phyloP scores from a whole-genome alignment of 2,329 filamentous ascomycete genomes.

The Neonectria sp. region DNA sequence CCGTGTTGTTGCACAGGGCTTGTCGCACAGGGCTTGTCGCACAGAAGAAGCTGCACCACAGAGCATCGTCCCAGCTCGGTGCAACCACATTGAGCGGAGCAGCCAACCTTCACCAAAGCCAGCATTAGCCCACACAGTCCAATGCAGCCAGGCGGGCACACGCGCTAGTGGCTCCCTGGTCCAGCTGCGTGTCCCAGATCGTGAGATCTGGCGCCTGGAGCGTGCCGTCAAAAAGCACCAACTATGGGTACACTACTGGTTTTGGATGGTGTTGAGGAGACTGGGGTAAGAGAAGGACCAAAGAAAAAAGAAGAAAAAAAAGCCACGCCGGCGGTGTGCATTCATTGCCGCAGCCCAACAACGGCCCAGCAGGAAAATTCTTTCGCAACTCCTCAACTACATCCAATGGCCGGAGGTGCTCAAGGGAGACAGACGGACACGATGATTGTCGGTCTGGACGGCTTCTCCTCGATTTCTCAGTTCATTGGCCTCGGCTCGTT shows the following conservation, averaged over 20 bases:
- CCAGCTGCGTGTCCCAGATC: slow-evolving; percentile 42
- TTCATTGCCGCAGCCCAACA: slow-evolving; percentile 15
- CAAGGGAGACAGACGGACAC: not conserved
- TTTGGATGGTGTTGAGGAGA: not conserved
- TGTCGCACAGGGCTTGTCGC: not conserved
- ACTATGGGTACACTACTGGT: slow-evolving; percentile 2
- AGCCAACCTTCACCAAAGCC: slow-evolving; percentile 6
- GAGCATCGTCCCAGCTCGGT: slow-evolving; percentile 1
- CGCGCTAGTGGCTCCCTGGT: slow-evolving; percentile 35
- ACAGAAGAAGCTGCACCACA: not conserved
- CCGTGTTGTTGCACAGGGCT: not conserved
- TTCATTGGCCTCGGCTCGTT: slow-evolving; percentile 4
- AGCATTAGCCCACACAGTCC: slow-evolving; percentile 5
- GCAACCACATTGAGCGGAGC: not conserved
- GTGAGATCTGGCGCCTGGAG: slow-evolving; percentile 42
- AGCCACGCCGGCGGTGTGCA: slow-evolving; percentile 32
- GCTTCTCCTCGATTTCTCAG: not conserved
- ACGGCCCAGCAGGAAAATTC: slow-evolving; percentile 11
- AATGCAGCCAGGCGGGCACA: slow-evolving; percentile 2
- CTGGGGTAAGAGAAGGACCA: not conserved
- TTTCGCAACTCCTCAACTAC: slow-evolving; percentile 11
- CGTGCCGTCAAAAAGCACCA: slow-evolving; percentile 8
- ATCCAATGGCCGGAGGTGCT: slow-evolving; percentile 9
- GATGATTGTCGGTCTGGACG: not conserved
- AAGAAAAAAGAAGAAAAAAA: slow-evolving; percentile 18